These are phyloP conservation scores for Lobulomyces angularis DNA, from an alignment of 192 early-diverging fungal genomes.

Conservation along the genomic window DNA sequence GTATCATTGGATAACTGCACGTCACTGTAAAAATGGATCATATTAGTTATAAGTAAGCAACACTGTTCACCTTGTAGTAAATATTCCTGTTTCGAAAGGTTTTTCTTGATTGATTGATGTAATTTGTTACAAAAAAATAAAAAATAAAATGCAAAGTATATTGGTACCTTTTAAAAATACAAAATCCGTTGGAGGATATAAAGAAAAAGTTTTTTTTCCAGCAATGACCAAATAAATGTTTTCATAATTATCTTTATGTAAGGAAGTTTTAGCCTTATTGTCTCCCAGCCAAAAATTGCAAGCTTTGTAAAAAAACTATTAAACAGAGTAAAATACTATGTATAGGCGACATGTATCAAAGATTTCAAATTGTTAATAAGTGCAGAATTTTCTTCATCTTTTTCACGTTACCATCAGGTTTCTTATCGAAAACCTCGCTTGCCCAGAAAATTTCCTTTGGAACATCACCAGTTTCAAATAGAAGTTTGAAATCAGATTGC, in stretches of 20 bases:
- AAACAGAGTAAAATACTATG: background rate
- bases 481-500: slow-evolving; percentile 11
- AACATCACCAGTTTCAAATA: slow-evolving; percentile 15
- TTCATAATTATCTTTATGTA: slow-evolving; percentile 47
- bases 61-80: background rate
- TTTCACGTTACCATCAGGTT: background rate
- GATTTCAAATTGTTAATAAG: background rate
- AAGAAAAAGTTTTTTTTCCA: slow-evolving; percentile 29
- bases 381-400: slow-evolving; percentile 9
- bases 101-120: slow-evolving; percentile 2
- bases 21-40: background rate
- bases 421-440: slow-evolving; percentile 19
- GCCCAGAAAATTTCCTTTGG: slow-evolving; percentile 22
- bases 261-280: slow-evolving; percentile 14
- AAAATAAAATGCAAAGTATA: background rate
- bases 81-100: slow-evolving; percentile 21
- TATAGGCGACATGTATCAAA: background rate
- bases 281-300: slow-evolving; percentile 42
- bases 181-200: slow-evolving; percentile 8
- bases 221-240: slow-evolving; percentile 36
- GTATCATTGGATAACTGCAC: slow-evolving; percentile 8
- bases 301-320: no score
- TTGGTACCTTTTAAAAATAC: background rate
- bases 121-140: slow-evolving; percentile 1
- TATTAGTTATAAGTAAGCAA: no score